Percentiles rank a stretch among this genome's conserved stretches.
Evolutionary conservation across 305 asterid genomes (phyloP).

Genomic region (Fraxinus sp.): DNA sequence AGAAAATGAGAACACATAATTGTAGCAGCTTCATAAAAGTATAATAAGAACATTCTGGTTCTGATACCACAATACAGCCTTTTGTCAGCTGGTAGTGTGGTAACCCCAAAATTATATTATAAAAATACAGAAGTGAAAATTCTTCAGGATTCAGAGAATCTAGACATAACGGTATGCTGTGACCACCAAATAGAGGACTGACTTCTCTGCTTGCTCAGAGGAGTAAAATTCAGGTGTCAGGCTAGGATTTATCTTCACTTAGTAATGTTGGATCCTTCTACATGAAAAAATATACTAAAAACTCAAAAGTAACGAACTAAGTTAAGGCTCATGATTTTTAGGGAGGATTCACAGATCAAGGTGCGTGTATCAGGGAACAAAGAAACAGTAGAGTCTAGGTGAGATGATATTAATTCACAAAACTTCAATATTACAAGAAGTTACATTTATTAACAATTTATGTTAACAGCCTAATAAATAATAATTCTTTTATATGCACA

Average conservation of each 20-base stretch:
- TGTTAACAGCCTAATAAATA: background rate
- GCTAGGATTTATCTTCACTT: background rate
- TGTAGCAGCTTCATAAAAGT: background rate
- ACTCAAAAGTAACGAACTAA: background rate
- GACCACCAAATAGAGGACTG: background rate
- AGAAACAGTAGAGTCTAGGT: background rate
- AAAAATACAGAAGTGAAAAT: background rate
- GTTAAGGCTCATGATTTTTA: background rate
- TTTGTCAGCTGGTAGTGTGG: background rate
- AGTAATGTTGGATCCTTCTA: background rate
- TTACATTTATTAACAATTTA: background rate
- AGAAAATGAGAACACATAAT: background rate
- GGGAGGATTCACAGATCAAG: background rate
- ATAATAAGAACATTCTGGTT: background rate
- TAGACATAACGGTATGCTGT: background rate
- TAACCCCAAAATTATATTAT: background rate
- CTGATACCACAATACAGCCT: background rate
- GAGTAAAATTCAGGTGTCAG: background rate
- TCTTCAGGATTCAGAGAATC: background rate
- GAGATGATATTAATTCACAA: background rate
- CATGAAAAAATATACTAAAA: background rate
- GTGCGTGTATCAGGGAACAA: background rate
- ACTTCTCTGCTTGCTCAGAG: background rate
- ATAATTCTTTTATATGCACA: background rate
- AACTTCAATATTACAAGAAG: background rate